These are phyloP conservation scores for Pestalotiopsis sp. DNA, from an alignment of 2,329 filamentous ascomycete species.

Conservation along the genomic window DNA sequence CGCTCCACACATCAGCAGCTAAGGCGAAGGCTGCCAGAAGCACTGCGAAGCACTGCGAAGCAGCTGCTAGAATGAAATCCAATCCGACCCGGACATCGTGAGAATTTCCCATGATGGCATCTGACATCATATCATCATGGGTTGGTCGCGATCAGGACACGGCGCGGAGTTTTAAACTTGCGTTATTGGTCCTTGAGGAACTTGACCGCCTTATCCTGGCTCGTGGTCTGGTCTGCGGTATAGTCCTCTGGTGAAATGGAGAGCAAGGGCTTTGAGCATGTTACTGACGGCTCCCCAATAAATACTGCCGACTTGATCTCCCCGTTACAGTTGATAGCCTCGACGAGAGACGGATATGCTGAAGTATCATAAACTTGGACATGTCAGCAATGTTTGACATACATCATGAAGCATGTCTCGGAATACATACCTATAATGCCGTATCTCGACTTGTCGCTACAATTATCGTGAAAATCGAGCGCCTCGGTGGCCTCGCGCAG, in stretches of 20 bases:
- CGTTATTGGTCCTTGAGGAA: background rate
- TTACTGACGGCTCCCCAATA: background rate
- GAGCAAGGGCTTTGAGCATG: background rate
- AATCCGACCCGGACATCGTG: background rate
- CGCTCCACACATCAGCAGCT: background rate
- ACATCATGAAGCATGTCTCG: too few relatives aligned
- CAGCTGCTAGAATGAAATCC: background rate
- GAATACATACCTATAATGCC: conserved; percentile 2
- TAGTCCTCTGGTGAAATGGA: background rate
- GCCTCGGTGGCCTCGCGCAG: conserved; percentile 9
- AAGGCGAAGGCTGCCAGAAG: background rate
- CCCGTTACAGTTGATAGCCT: conserved; percentile 3
- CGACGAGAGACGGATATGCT: background rate
- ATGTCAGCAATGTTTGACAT: background rate
- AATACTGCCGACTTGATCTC: conserved; percentile 6
- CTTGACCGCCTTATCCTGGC: background rate
- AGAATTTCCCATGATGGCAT: background rate
- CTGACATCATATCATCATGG: background rate
- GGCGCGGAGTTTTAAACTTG: background rate
- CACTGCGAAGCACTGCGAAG: background rate
- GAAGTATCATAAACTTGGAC: background rate
- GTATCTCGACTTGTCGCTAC: conserved; percentile 1
- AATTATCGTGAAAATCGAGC: background rate
- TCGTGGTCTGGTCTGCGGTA: background rate
- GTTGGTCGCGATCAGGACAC: background rate